A percentile compares a stretch with the other conserved stretches of the same genome.
Evolutionary conservation across 2,329 filamentous ascomycete genomes (phyloP).

Genomic region (Diaporthe humulicola): DNA sequence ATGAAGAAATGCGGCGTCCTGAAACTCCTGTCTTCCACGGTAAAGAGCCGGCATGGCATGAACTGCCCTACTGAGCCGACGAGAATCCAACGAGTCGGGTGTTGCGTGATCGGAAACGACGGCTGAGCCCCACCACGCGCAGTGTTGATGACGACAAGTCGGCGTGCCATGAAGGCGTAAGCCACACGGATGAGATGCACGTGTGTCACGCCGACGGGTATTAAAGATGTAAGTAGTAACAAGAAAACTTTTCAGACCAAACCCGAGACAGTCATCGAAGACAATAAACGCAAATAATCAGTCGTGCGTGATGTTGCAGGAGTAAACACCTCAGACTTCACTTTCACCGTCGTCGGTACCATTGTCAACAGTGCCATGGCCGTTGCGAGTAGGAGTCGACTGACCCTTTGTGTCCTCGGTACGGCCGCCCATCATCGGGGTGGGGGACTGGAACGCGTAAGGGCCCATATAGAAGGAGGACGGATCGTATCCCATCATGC

Average conservation of each 20-base stretch:
- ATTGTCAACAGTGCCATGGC: not conserved
- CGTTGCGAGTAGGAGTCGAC: constrained; percentile 31
- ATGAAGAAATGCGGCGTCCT: not conserved
- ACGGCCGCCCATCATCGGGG: constrained; percentile 24
- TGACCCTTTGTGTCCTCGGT: constrained; percentile 2
- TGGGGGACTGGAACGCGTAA: constrained; percentile 30
- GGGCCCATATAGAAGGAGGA: constrained; percentile 31
- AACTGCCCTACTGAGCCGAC: not conserved
- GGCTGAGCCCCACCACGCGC: not conserved
- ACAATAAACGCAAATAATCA: not conserved
- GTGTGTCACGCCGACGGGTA: constrained; percentile 11
- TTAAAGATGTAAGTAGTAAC: constrained; percentile 31
- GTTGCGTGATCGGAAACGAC: not conserved
- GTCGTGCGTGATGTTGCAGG: not conserved
- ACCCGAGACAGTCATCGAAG: constrained; percentile 17
- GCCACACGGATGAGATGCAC: not conserved
- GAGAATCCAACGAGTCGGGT: constrained; percentile 9
- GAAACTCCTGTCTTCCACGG: constrained; percentile 1
- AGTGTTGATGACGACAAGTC: not conserved
- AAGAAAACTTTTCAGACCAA: constrained; percentile 12
- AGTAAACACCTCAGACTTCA: not conserved
- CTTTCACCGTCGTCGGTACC: not conserved
- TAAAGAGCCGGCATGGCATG: constrained; percentile 2
- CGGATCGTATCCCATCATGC: constrained; percentile 33
- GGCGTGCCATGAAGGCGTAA: not conserved